Evolutionary conservation across 495 filamentous ascomycete species (phyloP), one percentile per base, ranked within the genome.

Genomic region (Xylaria castorea): DNA sequence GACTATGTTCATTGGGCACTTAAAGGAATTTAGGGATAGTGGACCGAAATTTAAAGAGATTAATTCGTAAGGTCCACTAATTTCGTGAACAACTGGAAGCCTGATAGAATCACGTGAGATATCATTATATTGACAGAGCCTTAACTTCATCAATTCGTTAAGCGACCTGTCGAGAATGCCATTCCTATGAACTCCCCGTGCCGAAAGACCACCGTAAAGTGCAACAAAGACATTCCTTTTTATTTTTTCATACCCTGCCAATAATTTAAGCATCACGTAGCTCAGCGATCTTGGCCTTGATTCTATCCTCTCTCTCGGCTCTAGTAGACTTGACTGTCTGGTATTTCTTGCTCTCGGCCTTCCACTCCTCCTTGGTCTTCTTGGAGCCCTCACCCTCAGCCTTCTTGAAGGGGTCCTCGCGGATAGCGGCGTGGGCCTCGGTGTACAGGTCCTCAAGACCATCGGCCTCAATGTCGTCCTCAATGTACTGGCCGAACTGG

Each of bases 401-500:
- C 89, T 95, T 94, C 91, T 97, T 97, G 88, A 91, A 96, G 81
- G 96, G 96, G 85, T 98, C 92, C 88, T 95, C 97, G 77, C 96
- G 95, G 89, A 99, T 99, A 81, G 92, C 91, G 85, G 92, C 91
- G 90, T 99, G 97, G 71, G 94, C 95, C 83, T 98, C 93, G 63
- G 86, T 79, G 89, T 98, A 99, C 80, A 98, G 84, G 77, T 99
- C 97, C 93, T 99, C 96, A 61, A 99, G 88, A 75, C 94, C 94
- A 81, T 97, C 97, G 69, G 96, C 95, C 86, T 98, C 96, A 73
- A 98, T 84, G 75, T 95, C 97, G 79, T 97, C 92, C 81, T 98
- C 96, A 75, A 97, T 91, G 89, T 99, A 99, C 85, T 94, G 90
- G 83, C 90, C 85, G 92, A 99, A 99, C 89, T 98, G 96, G 78